Percentiles rank a stretch among this genome's conserved stretches.
Evolutionary conservation across 1,139 yeast genomes (phyloP).

Genomic region (Candida labiduridarum): DNA sequence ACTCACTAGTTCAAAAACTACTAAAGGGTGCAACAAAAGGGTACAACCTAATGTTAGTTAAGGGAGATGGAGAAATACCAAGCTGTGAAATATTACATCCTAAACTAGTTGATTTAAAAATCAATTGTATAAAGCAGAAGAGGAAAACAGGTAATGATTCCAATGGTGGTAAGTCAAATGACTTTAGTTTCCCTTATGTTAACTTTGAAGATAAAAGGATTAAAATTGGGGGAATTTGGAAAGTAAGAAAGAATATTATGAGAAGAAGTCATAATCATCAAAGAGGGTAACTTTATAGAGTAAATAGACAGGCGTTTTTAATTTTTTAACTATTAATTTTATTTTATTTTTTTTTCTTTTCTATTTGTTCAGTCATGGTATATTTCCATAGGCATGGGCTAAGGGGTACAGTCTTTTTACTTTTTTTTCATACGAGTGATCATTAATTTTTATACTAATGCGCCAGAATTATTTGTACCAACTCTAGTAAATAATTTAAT

Average conservation of each 20-base stretch:
- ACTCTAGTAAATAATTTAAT: too few species aligned
- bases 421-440: too few species aligned
- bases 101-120: slow-evolving; percentile 19
- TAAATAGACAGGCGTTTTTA: background rate
- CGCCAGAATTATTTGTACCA: too few species aligned
- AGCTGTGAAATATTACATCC: slow-evolving; percentile 34
- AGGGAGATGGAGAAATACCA: slow-evolving; percentile 66
- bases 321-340: too few species aligned
- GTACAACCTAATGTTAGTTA: slow-evolving; percentile 48
- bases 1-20: slow-evolving; percentile 16
- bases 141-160: slow-evolving; percentile 14
- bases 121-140: slow-evolving; percentile 15
- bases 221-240: slow-evolving; percentile 62
- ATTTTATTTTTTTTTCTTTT: background rate
- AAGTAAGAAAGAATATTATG: slow-evolving; percentile 62
- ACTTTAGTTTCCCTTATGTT: slow-evolving; percentile 48
- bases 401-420: too few species aligned
- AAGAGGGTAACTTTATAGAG: background rate
- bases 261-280: slow-evolving; percentile 38
- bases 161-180: background rate
- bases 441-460: too few species aligned
- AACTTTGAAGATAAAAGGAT: slow-evolving; percentile 45
- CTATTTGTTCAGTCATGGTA: background rate
- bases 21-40: slow-evolving; percentile 24
- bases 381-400: too few species aligned